These are phyloP conservation scores for Inosperma sp. DNA, from an alignment of 768 basidiomycete genomes.

Conservation along the genomic window DNA sequence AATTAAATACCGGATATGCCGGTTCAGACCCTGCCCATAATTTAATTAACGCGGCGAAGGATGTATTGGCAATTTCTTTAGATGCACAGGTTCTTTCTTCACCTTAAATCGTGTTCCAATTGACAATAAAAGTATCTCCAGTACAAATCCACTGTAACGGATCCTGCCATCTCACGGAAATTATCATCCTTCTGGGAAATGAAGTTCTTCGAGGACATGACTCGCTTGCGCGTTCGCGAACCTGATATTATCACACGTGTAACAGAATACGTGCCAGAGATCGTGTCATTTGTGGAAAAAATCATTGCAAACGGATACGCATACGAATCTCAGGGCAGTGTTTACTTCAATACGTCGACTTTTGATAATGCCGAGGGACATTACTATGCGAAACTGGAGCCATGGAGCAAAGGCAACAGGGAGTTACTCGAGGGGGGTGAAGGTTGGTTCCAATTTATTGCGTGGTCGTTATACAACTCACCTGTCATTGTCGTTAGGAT, in stretches of 20 bases:
- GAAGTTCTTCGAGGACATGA: slow-evolving; percentile 91
- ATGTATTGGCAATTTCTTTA: slow-evolving; percentile 67
- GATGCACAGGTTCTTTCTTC: slow-evolving; percentile 60
- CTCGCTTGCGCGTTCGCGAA: slow-evolving; percentile 74
- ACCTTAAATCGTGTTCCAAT: neutral
- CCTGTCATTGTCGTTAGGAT: slow-evolving; percentile 26
- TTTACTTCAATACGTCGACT: slow-evolving; percentile 84
- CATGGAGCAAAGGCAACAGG: slow-evolving; percentile 92
- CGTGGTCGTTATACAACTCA: neutral
- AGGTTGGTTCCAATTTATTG: slow-evolving; percentile 43
- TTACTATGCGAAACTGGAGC: slow-evolving; percentile 90
- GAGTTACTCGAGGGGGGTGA: slow-evolving; percentile 89
- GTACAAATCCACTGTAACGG: slow-evolving; percentile 77
- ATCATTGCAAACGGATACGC: slow-evolving; percentile 86
- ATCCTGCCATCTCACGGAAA: slow-evolving; percentile 78
- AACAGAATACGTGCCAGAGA: slow-evolving; percentile 95
- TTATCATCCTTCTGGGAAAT: slow-evolving; percentile 86
- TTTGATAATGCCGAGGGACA: slow-evolving; percentile 79
- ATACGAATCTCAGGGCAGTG: slow-evolving; percentile 63
- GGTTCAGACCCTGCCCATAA: slow-evolving; percentile 43
- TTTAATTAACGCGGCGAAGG: slow-evolving; percentile 71
- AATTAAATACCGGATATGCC: slow-evolving; percentile 38
- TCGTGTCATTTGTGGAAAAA: slow-evolving; percentile 80
- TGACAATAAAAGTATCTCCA: slow-evolving; percentile 33
- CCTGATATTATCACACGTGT: slow-evolving; percentile 93